These are phyloP conservation scores for Scalesia atractyloides DNA, from an alignment of 129 eudicot species.

Conservation along the genomic window DNA sequence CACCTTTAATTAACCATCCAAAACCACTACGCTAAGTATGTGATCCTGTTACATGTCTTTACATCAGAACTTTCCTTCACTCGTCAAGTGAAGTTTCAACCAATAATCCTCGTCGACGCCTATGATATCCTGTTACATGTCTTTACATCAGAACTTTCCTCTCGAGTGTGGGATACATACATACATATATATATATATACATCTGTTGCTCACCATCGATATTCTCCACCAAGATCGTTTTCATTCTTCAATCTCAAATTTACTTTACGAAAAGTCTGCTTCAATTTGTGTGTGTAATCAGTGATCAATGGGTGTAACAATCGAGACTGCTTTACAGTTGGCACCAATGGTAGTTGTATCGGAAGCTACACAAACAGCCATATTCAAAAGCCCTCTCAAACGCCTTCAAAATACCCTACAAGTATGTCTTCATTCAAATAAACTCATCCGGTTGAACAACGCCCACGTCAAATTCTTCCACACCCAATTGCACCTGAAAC, in stretches of 20 bases:
- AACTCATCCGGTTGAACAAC: constrained; percentile 22
- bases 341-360: not conserved
- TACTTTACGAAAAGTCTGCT: not conserved
- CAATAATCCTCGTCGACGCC: too few species aligned
- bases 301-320: constrained; percentile 2
- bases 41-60: too few species aligned
- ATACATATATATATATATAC: not conserved
- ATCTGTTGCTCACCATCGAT: not conserved
- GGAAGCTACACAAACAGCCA: not conserved
- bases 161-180: too few species aligned
- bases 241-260: constrained; percentile 7
- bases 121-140: too few species aligned
- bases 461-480: constrained; percentile 20
- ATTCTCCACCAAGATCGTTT: not conserved
- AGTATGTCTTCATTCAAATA: not conserved
- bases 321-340: constrained; percentile 1
- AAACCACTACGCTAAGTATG: too few species aligned
- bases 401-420: constrained; percentile 29
- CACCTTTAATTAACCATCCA: too few species aligned
- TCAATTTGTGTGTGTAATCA: not conserved
- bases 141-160: not conserved
- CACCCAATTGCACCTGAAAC: not conserved
- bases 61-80: too few species aligned
- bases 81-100: too few species aligned
- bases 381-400: constrained; percentile 16